Base-by-base conservation (phyloP, 208 protist genomes). In the Angomonas ambiguus region DNA sequence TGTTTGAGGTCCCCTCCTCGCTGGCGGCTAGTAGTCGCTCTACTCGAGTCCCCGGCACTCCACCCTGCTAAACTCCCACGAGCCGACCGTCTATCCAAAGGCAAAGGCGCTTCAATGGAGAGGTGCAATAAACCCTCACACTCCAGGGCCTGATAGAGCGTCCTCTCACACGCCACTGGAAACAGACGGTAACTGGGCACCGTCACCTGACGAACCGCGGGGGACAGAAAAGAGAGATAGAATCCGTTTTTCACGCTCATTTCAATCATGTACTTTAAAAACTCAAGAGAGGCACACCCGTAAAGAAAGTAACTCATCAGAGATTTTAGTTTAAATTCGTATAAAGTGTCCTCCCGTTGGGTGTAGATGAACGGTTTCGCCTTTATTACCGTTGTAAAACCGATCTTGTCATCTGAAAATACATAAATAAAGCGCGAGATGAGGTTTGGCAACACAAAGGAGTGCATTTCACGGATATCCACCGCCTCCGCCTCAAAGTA, bases 141-240 rank as follows among this genome's bases (percentile, higher is more conserved):
- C 53, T 59, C 24, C 24, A 28, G 1, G 4, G 20, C 53, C 20
- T 59, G 20, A 3, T 8, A 13, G 10, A 59, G 53, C 53, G 28
- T 2, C 53, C 4, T 28, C 53, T n/a, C 53, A 3, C 24, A 10
- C 3, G 20, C 20, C 24, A 8, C 3, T 2, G 53, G 53, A 33
- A 16, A 2, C 4, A 31, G 27, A 1, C 4, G 20, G 53, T 32
- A 59, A 4, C 53, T n/a, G 5, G 53, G 53, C n/a, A 59, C 34
- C 11, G 13, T 32, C 13, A 59, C 11, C 16, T n/a, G 28, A 4
- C 20, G 25, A 4, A 59, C 20, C 4, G 53, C 53, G 22, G 53
- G 53, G 53, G 20, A 20, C 24, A 59, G 2, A 28, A 59, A 59
- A 28, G 53, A 28, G 27, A 59, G 53, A 59, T 32, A 59, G 16